A percentile compares a stretch with the other conserved stretches of the same genome.
Evolutionary conservation across 805 yeast genomes (phyloP).

Genomic region (Hanseniaspora lachancei): DNA sequence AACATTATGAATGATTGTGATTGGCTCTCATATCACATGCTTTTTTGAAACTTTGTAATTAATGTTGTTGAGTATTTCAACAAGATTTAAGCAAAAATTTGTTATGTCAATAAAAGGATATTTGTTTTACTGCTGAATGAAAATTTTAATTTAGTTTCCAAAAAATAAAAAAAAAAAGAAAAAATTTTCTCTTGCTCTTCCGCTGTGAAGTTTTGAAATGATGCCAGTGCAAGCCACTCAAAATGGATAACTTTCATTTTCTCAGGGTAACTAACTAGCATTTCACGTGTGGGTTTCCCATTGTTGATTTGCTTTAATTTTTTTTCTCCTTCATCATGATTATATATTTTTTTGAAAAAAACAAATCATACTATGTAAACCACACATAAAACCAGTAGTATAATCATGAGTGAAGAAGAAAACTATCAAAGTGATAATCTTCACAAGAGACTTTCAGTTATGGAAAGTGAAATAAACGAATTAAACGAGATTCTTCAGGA

Average conservation of each 20-base stretch:
- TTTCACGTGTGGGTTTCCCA: too few relatives aligned
- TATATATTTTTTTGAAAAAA: too few relatives aligned
- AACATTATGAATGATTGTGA: neutral
- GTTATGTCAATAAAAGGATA: neutral
- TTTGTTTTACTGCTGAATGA: too few relatives aligned
- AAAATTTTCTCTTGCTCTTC: neutral
- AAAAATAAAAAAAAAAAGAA: neutral
- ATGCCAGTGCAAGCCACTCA: too few relatives aligned
- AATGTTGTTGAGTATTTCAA: too few relatives aligned
- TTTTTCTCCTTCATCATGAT: too few relatives aligned
- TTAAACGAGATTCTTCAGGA: conserved; percentile 28
- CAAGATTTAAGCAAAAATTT: too few relatives aligned
- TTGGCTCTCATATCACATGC: neutral
- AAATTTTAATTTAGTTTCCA: neutral
- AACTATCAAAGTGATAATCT: conserved; percentile 18
- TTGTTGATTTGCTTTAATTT: too few relatives aligned
- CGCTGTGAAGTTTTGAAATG: too few relatives aligned
- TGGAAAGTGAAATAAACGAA: conserved; percentile 26
- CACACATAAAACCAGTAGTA: conserved; percentile 15
- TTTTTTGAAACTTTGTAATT: neutral
- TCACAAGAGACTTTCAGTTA: conserved; percentile 26
- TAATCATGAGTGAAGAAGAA: neutral
- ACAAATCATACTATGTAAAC: too few relatives aligned
- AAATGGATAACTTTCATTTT: neutral
- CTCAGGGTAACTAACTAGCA: neutral